Conservation (phyloP, 495 filamentous ascomycete genomes). For the Penicillium coffeae region DNA sequence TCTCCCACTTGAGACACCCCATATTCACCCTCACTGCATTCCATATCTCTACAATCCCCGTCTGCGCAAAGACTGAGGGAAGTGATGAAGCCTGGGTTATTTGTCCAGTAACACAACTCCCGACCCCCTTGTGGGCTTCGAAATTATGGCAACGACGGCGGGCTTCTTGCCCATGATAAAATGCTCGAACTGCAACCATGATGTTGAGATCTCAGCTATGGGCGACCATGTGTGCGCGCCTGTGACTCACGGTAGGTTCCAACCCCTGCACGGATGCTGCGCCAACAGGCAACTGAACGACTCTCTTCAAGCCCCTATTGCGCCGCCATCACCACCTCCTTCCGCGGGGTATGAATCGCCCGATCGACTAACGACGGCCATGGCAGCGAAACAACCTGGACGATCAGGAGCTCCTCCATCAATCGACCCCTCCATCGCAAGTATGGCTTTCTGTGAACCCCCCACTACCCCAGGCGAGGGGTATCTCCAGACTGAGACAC, state of each 20-base stretch:
- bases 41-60: not conserved
- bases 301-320: slow-evolving; percentile 15
- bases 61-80: not conserved
- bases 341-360: slow-evolving; percentile 24
- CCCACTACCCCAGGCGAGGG: not conserved
- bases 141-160: slow-evolving; percentile 27
- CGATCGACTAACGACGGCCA: slow-evolving; percentile 16
- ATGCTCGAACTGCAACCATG: slow-evolving; percentile 81
- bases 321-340: slow-evolving; percentile 39
- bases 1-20: not conserved
- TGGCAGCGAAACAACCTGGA: slow-evolving; percentile 19
- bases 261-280: not conserved
- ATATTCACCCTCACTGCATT: not conserved
- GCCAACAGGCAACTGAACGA: not conserved
- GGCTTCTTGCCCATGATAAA: slow-evolving; percentile 88
- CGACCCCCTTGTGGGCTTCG: slow-evolving; percentile 9
- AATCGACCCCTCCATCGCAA: slow-evolving; percentile 54
- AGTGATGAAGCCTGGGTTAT: slow-evolving; percentile 11
- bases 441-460: too few species aligned
- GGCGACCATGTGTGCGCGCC: slow-evolving; percentile 77
- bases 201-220: slow-evolving; percentile 88
- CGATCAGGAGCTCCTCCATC: slow-evolving; percentile 41
- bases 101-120: slow-evolving; percentile 10
- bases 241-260: slow-evolving; percentile 9
- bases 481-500: not conserved